Evolutionary conservation across 208 protist genomes (phyloP).

Genomic region (Trypanosomatidae sp.): DNA sequence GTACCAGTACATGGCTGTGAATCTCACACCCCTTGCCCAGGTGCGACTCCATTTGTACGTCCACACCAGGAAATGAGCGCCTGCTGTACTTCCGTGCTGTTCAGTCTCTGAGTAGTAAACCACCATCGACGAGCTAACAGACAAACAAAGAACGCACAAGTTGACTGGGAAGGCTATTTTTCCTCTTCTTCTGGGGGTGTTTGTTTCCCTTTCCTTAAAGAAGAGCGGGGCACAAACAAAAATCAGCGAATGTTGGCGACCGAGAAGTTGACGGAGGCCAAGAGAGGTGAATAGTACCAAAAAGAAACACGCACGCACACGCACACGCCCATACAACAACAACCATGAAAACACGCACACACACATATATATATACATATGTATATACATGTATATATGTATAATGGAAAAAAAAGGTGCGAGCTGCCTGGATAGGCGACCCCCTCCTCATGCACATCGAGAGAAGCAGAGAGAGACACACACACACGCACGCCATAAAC

Average conservation of each 20-base stretch:
- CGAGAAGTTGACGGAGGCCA: neutral
- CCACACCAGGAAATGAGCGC: too few relatives aligned
- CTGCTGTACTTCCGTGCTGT: too few relatives aligned
- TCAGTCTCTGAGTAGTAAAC: too few relatives aligned
- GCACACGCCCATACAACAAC: too few relatives aligned
- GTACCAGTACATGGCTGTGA: too few relatives aligned
- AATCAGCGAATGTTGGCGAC: neutral
- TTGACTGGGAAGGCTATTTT: too few relatives aligned
- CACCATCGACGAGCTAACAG: too few relatives aligned
- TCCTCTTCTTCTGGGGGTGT: too few relatives aligned
- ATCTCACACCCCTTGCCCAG: too few relatives aligned
- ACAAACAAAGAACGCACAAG: too few relatives aligned
- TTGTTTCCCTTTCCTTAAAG: too few relatives aligned
- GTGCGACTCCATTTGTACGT: too few relatives aligned
- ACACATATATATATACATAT: slow-evolving; percentile 5
- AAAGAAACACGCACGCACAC: neutral
- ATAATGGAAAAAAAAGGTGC: neutral
- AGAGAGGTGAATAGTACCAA: neutral
- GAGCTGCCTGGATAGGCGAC: neutral
- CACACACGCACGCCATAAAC: neutral
- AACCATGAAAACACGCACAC: neutral
- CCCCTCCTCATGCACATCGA: neutral
- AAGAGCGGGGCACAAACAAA: neutral
- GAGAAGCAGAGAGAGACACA: neutral
- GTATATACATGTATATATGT: slow-evolving; percentile 19